phyloP scores from a whole-genome alignment of 768 basidiomycete species.

The Paxillus rubicundulus region DNA sequence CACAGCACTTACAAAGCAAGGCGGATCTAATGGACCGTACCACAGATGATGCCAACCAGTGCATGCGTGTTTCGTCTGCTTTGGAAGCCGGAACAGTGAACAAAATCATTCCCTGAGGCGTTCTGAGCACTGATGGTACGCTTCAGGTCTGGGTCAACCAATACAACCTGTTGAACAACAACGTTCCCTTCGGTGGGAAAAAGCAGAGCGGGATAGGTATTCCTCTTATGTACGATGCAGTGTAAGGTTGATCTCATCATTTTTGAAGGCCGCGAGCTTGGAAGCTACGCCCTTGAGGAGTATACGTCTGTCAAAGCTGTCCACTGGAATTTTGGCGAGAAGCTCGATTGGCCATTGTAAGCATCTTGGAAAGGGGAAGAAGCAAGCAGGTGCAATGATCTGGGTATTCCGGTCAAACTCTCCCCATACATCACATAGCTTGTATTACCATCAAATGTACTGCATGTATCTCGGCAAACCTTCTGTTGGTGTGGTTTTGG shows the following conservation, averaged over 20 bases:
- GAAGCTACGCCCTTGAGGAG: slow-evolving; percentile 79
- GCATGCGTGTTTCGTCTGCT: slow-evolving; percentile 82
- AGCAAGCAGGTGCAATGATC: background rate
- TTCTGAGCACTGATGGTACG: slow-evolving; percentile 4
- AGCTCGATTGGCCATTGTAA: slow-evolving; percentile 73
- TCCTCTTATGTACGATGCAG: background rate
- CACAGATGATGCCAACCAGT: slow-evolving; percentile 75
- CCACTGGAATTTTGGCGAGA: slow-evolving; percentile 87
- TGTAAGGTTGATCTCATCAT: slow-evolving; percentile 9
- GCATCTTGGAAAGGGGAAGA: background rate
- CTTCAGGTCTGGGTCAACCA: slow-evolving; percentile 88
- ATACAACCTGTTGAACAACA: slow-evolving; percentile 79
- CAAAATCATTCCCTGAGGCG: background rate
- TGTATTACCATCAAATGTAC: too few relatives aligned
- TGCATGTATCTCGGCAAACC: too few relatives aligned
- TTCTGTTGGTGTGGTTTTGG: too few relatives aligned
- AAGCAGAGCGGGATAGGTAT: slow-evolving; percentile 86
- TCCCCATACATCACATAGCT: too few relatives aligned
- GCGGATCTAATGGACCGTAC: slow-evolving; percentile 21
- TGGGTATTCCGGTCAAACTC: background rate
- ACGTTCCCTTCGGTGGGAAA: slow-evolving; percentile 94
- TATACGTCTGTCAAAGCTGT: slow-evolving; percentile 82
- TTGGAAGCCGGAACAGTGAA: slow-evolving; percentile 87
- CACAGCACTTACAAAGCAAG: background rate
- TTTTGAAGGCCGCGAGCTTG: slow-evolving; percentile 78